phyloP scores from a whole-genome alignment of 805 yeast species.

The Zygosaccharomyces pseudorouxii region DNA sequence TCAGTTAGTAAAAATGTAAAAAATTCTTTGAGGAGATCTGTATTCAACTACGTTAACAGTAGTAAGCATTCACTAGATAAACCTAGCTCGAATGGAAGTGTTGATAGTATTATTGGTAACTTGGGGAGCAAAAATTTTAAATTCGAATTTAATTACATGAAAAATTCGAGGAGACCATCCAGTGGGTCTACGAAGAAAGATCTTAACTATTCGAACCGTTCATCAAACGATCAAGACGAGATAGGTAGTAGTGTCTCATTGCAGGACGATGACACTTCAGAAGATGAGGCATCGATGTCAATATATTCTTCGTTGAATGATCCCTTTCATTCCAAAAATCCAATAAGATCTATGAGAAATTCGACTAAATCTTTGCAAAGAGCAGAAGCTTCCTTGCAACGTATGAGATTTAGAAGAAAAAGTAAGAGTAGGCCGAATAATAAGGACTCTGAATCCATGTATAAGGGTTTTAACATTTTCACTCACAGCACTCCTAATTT shows the following conservation, averaged over 20 bases:
- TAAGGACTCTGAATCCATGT: conserved; percentile 25
- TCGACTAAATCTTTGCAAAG: conserved; percentile 50
- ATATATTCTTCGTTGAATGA: conserved; percentile 51
- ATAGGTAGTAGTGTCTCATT: conserved; percentile 6
- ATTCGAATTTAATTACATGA: conserved; percentile 32
- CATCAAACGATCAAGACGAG: conserved; percentile 6
- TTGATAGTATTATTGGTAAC: conserved; percentile 24
- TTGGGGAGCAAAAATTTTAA: conserved; percentile 29
- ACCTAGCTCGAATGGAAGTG: conserved; percentile 12
- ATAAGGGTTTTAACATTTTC: conserved; percentile 22
- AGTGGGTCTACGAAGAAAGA: conserved; percentile 7
- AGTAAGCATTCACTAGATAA: conserved; percentile 14
- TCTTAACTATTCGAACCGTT: background rate
- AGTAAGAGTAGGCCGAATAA: conserved; percentile 42
- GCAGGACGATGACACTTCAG: conserved; percentile 34
- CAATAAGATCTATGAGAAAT: conserved; percentile 36
- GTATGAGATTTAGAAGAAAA: conserved; percentile 57
- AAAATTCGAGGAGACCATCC: conserved; percentile 8
- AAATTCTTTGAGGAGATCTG: conserved; percentile 26
- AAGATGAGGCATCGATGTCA: conserved; percentile 68
- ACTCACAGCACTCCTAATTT: conserved; percentile 35
- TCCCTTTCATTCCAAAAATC: conserved; percentile 33
- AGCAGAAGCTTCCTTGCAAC: conserved; percentile 59
- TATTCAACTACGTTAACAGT: conserved; percentile 24
- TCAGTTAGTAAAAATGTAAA: conserved; percentile 8